phyloP scores from a whole-genome alignment of 2,329 filamentous ascomycete genomes.

The Tolypocladium ovalisporum region DNA sequence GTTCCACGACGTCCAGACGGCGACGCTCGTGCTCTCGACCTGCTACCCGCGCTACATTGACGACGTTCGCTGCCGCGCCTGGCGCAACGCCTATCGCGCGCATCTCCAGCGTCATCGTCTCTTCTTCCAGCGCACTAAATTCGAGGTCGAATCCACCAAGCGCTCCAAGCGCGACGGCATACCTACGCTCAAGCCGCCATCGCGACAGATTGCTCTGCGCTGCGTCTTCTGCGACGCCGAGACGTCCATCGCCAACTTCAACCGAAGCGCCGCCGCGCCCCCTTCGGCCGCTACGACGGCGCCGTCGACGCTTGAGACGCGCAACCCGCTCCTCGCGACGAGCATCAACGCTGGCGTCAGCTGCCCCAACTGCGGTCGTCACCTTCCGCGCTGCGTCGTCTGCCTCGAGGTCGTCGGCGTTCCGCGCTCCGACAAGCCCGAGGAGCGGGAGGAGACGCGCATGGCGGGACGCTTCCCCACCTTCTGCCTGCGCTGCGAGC shows the following conservation, averaged over 20 bases:
- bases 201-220: conserved; percentile 60
- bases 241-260: conserved; percentile 31
- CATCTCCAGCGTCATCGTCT: conserved; percentile 62
- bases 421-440: conserved; percentile 47
- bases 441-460: conserved; percentile 36
- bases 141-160: conserved; percentile 66
- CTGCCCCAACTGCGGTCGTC: conserved; percentile 56
- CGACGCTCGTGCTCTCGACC: conserved; percentile 62
- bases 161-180: conserved; percentile 53
- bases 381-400: conserved; percentile 56
- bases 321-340: conserved; percentile 48
- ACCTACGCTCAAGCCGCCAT: conserved; percentile 52
- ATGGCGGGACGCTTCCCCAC: conserved; percentile 52
- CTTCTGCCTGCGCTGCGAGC: conserved; percentile 58
- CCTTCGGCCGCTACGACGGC: conserved; percentile 11
- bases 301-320: conserved; percentile 16
- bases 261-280: conserved; percentile 16
- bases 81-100: conserved; percentile 61
- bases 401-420: conserved; percentile 57
- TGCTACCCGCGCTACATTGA: conserved; percentile 67
- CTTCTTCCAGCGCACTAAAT: conserved; percentile 66
- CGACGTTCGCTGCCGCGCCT: conserved; percentile 63
- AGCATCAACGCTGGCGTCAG: conserved; percentile 50
- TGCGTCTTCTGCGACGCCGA: conserved; percentile 66
- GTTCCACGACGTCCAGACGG: conserved; percentile 69